Conservation (phyloP, 306 rosid species). For the Nissolia schottii region DNA sequence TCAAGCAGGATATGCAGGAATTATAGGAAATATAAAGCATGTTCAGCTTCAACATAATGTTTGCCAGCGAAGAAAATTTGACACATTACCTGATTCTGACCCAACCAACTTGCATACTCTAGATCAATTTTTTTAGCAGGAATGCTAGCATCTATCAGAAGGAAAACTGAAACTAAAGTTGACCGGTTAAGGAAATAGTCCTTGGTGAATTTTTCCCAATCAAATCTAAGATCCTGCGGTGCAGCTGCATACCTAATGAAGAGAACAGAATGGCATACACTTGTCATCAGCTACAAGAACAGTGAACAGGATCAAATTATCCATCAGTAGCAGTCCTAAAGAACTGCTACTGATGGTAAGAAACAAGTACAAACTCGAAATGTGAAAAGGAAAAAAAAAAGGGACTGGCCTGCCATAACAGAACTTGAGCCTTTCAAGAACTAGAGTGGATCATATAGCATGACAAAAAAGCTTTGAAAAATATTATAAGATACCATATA, state of each 20-base stretch:
- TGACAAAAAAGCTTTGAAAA: neutral
- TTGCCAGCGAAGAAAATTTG: neutral
- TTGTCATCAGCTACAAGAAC: neutral
- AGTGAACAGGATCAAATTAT: conserved; percentile 4
- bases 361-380: neutral
- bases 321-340: neutral
- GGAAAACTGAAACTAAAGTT: conserved; percentile 85
- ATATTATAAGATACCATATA: neutral
- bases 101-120: conserved; percentile 96
- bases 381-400: neutral
- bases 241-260: conserved; percentile 87
- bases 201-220: conserved; percentile 88
- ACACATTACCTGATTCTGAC: conserved; percentile 75
- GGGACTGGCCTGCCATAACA: neutral
- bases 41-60: neutral
- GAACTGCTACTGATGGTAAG: too few species aligned
- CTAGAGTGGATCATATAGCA: neutral
- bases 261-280: neutral
- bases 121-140: conserved; percentile 88
- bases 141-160: conserved; percentile 96
- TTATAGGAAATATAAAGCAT: neutral
- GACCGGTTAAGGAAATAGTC: conserved; percentile 87
- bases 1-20: conserved; percentile 9
- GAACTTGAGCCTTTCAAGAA: neutral
- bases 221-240: conserved; percentile 78